Evolutionary conservation across 805 yeast genomes (phyloP).

Genomic region (Candida sphagnicola): DNA sequence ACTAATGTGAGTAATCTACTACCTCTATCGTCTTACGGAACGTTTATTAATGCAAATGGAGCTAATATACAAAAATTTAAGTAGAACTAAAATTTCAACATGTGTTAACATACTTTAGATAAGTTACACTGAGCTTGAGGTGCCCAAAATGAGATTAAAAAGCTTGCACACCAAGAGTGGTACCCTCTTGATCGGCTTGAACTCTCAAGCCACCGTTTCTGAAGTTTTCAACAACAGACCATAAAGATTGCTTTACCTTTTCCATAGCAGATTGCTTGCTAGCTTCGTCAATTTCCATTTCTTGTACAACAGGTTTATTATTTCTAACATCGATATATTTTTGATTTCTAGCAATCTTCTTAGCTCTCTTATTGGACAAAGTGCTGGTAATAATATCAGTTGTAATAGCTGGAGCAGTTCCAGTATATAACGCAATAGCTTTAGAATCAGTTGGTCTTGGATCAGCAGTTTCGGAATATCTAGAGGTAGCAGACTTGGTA

Average conservation of each 20-base stretch:
- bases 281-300: slow-evolving; percentile 50
- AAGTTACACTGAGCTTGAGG: no score
- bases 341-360: slow-evolving; percentile 76
- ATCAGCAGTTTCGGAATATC: slow-evolving; percentile 33
- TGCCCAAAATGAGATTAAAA: slow-evolving; percentile 32
- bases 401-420: slow-evolving; percentile 23
- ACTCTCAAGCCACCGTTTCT: slow-evolving; percentile 43
- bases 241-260: slow-evolving; percentile 59
- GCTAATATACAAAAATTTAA: no score
- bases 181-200: slow-evolving; percentile 61
- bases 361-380: slow-evolving; percentile 71
- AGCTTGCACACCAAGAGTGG: slow-evolving; percentile 76
- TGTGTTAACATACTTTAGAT: no score
- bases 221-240: slow-evolving; percentile 66
- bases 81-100: no score
- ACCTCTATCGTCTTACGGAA: no score
- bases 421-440: slow-evolving; percentile 44
- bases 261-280: slow-evolving; percentile 32
- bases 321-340: slow-evolving; percentile 63
- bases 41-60: no score
- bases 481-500: slow-evolving; percentile 41
- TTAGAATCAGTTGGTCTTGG: slow-evolving; percentile 42
- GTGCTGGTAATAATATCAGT: slow-evolving; percentile 51
- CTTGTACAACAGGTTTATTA: slow-evolving; percentile 44
- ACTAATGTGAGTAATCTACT: no score